Conservation (phyloP, 805 yeast genomes). For the Saccharomycopsis guyanensis region DNA sequence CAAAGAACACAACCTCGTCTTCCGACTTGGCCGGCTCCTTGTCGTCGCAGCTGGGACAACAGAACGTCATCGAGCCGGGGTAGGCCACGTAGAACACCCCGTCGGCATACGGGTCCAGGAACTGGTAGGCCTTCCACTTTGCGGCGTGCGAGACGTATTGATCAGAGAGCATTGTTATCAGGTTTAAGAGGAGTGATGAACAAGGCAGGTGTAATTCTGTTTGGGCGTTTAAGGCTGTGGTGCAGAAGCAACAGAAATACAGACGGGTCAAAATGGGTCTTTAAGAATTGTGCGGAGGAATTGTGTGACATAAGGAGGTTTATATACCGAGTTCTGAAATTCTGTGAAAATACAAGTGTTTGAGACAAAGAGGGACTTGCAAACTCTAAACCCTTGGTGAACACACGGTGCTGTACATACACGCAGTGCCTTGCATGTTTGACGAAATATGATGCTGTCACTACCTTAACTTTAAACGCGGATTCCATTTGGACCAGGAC, state of each 20-base stretch:
- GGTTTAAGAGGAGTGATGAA: not conserved
- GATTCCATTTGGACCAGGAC: no score
- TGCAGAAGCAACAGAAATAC: no score
- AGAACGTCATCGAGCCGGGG: not conserved
- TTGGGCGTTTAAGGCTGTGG: no score
- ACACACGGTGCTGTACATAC: not conserved
- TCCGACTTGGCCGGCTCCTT: conserved; percentile 33
- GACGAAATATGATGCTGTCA: not conserved
- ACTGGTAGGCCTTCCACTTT: conserved; percentile 16
- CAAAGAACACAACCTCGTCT: conserved; percentile 39
- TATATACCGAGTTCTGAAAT: not conserved
- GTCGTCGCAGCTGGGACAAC: conserved; percentile 40
- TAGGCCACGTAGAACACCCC: conserved; percentile 10
- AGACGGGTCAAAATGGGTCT: not conserved
- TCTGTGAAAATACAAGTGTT: not conserved
- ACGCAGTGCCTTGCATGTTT: not conserved
- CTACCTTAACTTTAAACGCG: not conserved
- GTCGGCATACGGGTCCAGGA: conserved; percentile 16
- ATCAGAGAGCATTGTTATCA: not conserved
- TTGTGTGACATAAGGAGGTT: not conserved
- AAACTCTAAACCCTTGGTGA: not conserved
- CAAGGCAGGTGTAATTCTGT: no score
- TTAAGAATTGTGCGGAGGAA: not conserved
- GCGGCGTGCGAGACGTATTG: conserved; percentile 4
- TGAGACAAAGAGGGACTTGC: not conserved